Conservation (phyloP, 2,329 filamentous ascomycete species). For the Colletotrichum caudatum region DNA sequence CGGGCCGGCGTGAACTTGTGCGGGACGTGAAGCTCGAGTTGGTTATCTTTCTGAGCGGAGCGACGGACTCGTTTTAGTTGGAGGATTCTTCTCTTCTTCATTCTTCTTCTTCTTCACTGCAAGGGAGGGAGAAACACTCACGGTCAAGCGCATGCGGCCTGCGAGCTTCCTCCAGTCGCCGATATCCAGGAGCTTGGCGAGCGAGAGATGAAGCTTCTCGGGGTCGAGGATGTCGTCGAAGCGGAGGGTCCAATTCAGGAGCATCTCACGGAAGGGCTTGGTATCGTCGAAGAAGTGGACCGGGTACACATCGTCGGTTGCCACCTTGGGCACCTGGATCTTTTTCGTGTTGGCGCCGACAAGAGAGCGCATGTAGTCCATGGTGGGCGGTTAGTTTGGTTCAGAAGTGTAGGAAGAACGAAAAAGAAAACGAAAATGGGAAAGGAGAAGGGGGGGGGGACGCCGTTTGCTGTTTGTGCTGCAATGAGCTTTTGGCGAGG, state of each 20-base stretch:
- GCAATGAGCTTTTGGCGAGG: conserved; percentile 29
- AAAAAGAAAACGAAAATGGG: not conserved
- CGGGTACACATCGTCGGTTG: conserved; percentile 48
- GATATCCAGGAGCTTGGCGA: conserved; percentile 54
- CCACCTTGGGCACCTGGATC: conserved; percentile 29
- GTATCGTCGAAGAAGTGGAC: conserved; percentile 51
- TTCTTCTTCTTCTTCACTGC: not conserved
- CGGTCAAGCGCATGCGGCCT: conserved; percentile 56
- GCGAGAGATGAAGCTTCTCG: conserved; percentile 51
- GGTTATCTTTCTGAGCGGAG: conserved; percentile 39
- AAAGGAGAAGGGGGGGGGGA: no score
- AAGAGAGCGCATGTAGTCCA: conserved; percentile 28
- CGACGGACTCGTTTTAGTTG: not conserved
- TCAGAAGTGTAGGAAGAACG: not conserved
- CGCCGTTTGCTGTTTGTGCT: conserved; percentile 9
- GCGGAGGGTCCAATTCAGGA: conserved; percentile 52
- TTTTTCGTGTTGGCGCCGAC: conserved; percentile 22
- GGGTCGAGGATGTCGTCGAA: conserved; percentile 62
- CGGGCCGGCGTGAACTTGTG: conserved; percentile 46
- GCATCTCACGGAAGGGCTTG: conserved; percentile 43
- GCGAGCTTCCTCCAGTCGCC: conserved; percentile 61
- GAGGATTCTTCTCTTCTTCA: not conserved
- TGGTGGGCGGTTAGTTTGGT: not conserved
- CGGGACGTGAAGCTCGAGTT: conserved; percentile 52
- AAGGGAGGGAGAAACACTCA: conserved; percentile 38